Evolutionary conservation across 208 protist species (phyloP).

Genomic region (Wallacemonas sp.): DNA sequence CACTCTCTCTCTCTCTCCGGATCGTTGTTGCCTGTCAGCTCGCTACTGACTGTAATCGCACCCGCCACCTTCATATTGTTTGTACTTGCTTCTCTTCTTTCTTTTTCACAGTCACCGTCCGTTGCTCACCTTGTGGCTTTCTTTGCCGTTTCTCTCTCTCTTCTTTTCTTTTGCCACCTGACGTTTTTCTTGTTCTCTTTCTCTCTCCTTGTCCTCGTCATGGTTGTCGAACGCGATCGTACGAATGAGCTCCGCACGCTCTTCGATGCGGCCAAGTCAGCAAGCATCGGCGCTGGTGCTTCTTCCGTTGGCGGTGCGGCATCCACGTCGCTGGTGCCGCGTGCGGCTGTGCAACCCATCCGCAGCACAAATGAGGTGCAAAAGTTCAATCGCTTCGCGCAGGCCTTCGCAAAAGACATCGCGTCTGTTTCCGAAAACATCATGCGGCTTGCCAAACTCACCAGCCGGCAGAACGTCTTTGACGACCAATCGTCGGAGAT

Average conservation of each 20-base stretch:
- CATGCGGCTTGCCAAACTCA: constrained; percentile 80
- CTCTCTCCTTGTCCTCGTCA: no score
- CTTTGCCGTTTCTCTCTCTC: neutral
- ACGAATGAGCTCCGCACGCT: constrained; percentile 52
- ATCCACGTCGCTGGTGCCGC: neutral
- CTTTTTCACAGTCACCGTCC: no score
- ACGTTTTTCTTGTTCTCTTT: neutral
- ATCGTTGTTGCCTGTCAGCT: no score
- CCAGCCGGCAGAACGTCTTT: constrained; percentile 83
- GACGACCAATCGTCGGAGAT: constrained; percentile 87
- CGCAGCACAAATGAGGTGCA: constrained; percentile 75
- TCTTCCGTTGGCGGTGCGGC: constrained; percentile 2
- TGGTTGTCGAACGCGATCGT: constrained; percentile 46
- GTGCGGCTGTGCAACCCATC: constrained; percentile 13
- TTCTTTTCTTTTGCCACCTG: neutral
- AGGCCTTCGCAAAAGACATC: constrained; percentile 81
- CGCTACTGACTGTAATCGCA: no score
- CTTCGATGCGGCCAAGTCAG: constrained; percentile 22
- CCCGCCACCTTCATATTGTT: no score
- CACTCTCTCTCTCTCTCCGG: no score
- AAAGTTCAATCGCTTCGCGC: constrained; percentile 81
- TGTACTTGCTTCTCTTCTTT: no score
- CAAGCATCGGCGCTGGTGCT: neutral
- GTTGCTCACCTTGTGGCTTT: neutral
- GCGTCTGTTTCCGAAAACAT: constrained; percentile 79